Evolutionary conservation across 306 rosid genomes (phyloP).

Genomic region (Fragaria ananassa): DNA sequence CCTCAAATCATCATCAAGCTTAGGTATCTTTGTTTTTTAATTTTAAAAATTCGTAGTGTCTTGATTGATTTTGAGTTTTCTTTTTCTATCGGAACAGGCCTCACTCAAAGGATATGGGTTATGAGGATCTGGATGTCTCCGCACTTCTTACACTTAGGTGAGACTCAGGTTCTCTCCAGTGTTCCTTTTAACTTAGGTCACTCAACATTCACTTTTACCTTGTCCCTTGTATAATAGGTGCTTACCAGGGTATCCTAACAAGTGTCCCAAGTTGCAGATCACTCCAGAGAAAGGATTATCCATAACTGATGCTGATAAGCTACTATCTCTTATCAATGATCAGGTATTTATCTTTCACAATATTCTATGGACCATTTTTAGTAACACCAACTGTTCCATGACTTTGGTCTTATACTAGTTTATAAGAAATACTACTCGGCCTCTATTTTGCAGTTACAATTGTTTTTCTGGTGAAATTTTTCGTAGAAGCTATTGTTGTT

Average conservation of each 20-base stretch:
- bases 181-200: slow-evolving; percentile 6
- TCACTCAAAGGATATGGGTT: slow-evolving; percentile 87
- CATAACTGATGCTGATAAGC: slow-evolving; percentile 55
- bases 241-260: slow-evolving; percentile 92
- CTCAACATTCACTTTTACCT: not conserved
- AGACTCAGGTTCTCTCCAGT: slow-evolving; percentile 22
- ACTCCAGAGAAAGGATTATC: slow-evolving; percentile 69
- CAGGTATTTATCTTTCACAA: slow-evolving; percentile 44
- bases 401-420: not conserved
- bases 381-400: too few species aligned
- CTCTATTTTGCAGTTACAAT: not conserved
- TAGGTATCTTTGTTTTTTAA: slow-evolving; percentile 40
- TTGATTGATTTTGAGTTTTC: slow-evolving; percentile 13
- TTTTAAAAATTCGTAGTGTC: not conserved
- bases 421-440: not conserved
- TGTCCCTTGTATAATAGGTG: slow-evolving; percentile 40
- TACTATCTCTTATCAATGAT: slow-evolving; percentile 69
- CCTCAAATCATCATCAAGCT: slow-evolving; percentile 62
- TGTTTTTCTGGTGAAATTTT: not conserved
- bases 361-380: not conserved
- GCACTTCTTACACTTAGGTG: slow-evolving; percentile 73
- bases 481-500: not conserved
- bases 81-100: slow-evolving; percentile 54
- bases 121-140: slow-evolving; percentile 75
- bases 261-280: slow-evolving; percentile 83